Base-by-base conservation (phyloP, 768 basidiomycete species). In the Mycena venus region DNA sequence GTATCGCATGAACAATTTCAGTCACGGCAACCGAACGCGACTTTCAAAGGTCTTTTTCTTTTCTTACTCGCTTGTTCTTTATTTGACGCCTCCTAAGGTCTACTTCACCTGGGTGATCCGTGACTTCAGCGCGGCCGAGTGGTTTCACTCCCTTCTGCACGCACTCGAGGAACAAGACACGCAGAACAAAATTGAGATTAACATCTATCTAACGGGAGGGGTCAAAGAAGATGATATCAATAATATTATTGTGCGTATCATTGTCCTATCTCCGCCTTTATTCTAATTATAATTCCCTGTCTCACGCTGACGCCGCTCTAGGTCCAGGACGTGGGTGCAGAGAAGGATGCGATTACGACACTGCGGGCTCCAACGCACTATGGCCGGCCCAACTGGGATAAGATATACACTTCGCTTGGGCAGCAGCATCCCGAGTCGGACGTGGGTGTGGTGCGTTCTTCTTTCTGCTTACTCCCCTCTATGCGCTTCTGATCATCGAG, bases 81-180 rank as follows among this genome's bases (percentile, higher is more conserved):
- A n/a, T 29, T 36, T 56, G 60, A 31, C 14, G 4, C 25, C 17
- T 27, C 23, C 9, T 34, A 11, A 88, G 89, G 92, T 95, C 59
- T 96, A 96, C 87, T 96, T 97, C 82, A 95, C 95, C 19, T 97
- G 96, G 96, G 96, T 97, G 79, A 98, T 98, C 81, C 94, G 95
- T 78, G 96, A 97, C 83, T 96, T 96, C 79, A 95, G 94, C 74
- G 89, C 90, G 42, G 95, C 95, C 6, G 95, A 96, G 81, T 96
- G 95, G 95, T 98, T 98, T 91, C 96, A 97, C 84, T 95, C 95
- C 9, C 91, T 99, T 34, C 87, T 99, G 72, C 92, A 95, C 77
- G 97, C 97, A 25, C 95, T 98, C 76, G 97, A 98, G 82, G 96
- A 96, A 76, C 96, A 98, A 82, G 97, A 99, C 80, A 89, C 89